Evolutionary conservation across 805 yeast species (phyloP).

Genomic region (Wickerhamia fluorescens): DNA sequence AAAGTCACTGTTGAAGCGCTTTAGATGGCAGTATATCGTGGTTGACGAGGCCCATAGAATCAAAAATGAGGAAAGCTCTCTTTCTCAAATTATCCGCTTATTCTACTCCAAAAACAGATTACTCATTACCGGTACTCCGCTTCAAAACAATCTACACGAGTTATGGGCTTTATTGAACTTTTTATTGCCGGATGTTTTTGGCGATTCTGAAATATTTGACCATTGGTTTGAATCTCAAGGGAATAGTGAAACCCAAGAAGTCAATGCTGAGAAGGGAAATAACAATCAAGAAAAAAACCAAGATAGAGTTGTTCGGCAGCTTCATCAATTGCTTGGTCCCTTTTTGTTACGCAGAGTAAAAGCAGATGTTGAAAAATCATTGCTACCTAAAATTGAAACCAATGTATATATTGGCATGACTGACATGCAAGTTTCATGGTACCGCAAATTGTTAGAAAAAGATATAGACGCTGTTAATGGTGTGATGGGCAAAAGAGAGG

Average conservation of each 20-base stretch:
- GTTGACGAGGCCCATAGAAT: constrained; percentile 97
- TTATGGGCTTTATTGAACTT: constrained; percentile 93
- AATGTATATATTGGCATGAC: constrained; percentile 93
- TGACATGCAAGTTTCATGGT: constrained; percentile 92
- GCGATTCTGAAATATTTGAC: constrained; percentile 84
- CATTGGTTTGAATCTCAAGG: constrained; percentile 73
- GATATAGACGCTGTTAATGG: constrained; percentile 97
- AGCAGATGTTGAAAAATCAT: constrained; percentile 85
- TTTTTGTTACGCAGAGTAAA: constrained; percentile 85
- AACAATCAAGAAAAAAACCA: constrained; percentile 41
- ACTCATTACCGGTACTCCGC: constrained; percentile 91
- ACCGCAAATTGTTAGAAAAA: constrained; percentile 77
- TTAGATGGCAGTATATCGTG: constrained; percentile 89
- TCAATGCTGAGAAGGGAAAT: constrained; percentile 9
- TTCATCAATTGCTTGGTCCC: constrained; percentile 84
- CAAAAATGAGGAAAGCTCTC: constrained; percentile 86
- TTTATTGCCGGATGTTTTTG: constrained; percentile 88
- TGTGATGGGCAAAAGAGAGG: constrained; percentile 88
- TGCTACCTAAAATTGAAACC: constrained; percentile 84
- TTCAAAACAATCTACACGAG: constrained; percentile 92
- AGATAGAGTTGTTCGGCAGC: constrained; percentile 77
- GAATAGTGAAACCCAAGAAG: constrained; percentile 25
- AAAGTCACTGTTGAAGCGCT: constrained; percentile 67
- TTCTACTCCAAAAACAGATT: constrained; percentile 81
- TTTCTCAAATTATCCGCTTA: constrained; percentile 86